Evolutionary conservation across 108 stramenopile species (phyloP).

Genomic region (Hondaea fermentalgiana): DNA sequence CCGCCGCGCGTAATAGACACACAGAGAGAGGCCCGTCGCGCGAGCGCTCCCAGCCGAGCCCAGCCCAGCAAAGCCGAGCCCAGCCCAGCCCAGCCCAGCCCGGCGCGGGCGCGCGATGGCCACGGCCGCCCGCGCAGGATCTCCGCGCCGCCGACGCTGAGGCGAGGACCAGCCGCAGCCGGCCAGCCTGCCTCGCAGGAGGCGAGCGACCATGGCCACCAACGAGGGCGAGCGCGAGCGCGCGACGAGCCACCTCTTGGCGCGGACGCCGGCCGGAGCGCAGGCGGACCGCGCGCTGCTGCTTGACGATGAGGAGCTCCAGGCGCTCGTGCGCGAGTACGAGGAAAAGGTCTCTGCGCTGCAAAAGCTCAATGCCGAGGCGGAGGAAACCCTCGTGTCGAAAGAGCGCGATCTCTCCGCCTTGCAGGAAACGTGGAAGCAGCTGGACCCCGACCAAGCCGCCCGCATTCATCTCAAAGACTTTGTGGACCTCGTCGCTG

Average conservation of each 20-base stretch:
- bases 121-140: too few species aligned
- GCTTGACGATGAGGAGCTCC: neutral
- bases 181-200: too few species aligned
- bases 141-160: too few species aligned
- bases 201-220: too few species aligned
- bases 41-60: too few species aligned
- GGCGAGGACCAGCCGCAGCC: too few species aligned
- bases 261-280: neutral
- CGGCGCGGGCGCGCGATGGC: too few species aligned
- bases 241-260: neutral
- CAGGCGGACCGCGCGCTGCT: neutral
- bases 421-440: neutral
- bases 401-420: neutral
- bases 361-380: neutral
- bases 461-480: neutral
- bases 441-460: neutral
- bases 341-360: neutral
- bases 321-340: neutral
- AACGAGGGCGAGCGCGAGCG: too few species aligned
- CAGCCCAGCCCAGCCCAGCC: too few species aligned
- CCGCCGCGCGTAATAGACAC: too few species aligned
- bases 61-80: too few species aligned
- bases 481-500: neutral
- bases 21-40: too few species aligned
- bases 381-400: neutral